phyloP scores from a whole-genome alignment of 1,139 yeast species.

The Pneumocystis sp. region DNA sequence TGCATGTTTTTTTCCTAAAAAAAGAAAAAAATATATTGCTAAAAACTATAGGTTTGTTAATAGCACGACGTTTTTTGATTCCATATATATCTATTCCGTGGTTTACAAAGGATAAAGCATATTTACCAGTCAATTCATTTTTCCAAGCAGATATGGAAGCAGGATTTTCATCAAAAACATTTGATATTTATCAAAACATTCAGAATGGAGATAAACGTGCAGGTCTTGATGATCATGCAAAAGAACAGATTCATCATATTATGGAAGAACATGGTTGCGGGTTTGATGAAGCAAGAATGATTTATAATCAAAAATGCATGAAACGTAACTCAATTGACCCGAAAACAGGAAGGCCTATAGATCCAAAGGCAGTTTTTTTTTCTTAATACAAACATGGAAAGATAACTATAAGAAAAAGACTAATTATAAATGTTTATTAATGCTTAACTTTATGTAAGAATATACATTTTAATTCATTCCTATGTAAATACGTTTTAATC shows the following conservation, averaged over 20 bases:
- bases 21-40: not conserved
- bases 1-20: not conserved
- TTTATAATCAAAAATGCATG: slow-evolving; percentile 10
- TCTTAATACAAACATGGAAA: not conserved
- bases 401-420: not conserved
- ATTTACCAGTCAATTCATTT: slow-evolving; percentile 18
- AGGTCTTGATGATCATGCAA: slow-evolving; percentile 47
- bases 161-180: slow-evolving; percentile 50
- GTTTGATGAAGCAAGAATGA: slow-evolving; percentile 59
- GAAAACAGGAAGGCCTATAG: slow-evolving; percentile 10
- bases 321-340: slow-evolving; percentile 9
- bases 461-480: not conserved
- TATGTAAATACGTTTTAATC: not conserved
- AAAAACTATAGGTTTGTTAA: not conserved
- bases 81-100: not conserved
- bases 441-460: not conserved
- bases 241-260: slow-evolving; percentile 35
- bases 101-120: not conserved
- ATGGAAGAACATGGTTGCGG: slow-evolving; percentile 38
- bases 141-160: slow-evolving; percentile 47
- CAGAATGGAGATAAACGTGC: slow-evolving; percentile 37
- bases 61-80: not conserved
- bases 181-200: slow-evolving; percentile 40
- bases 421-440: not conserved
- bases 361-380: slow-evolving; percentile 19